Base-by-base conservation (phyloP, 305 asterid species). In the Rubia peregrina region DNA sequence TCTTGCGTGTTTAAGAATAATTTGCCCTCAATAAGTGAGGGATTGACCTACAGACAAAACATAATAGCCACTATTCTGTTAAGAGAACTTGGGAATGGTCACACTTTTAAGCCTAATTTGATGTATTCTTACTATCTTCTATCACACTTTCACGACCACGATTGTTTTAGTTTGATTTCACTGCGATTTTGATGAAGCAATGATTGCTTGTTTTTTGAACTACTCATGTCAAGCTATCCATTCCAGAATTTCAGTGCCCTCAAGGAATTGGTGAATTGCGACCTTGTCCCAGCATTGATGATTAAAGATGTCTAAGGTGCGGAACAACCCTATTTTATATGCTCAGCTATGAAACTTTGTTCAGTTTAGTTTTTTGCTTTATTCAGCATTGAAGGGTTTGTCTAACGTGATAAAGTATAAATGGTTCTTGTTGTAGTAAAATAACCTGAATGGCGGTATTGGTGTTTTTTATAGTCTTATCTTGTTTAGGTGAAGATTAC, bases 291-390 rank as follows among this genome's bases (percentile, higher is more conserved):
- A 77, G 72, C 82, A 84, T 68, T 95, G 96, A 30, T 93, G 61
- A 93, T 88, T 7, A 96, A 90, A 97, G 98, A 87, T 90, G 91
- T 93, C 98, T 64, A 90, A 93, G 98, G 98, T 93, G 81, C 76
- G 40, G 60, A 9, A n/a, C 69, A 78, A 49, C 46, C 53, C 73
- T 44, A 42, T 40, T 70, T 42, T 56, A 16, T 24, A 19, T 71
- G 70, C 43, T 43, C 38, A 16, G 43, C 53, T 17, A 21, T 30
- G 26, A 14, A 26, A 6, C 44, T 56, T 42, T 62, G 19, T 78
- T 44, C 43, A 21, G 30, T 40, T 38, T 40, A 38, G 4, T 65
- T 19, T 33, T 40, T 9, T 21, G 12, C 19, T 65, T 42, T 65
- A 9, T 22, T 13, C 21, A 33, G 40, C 55, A 13, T 63, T 62